Percentiles rank a stretch among this genome's conserved stretches.
These are phyloP conservation scores for Pyricularia grisea DNA, from an alignment of 2,329 filamentous ascomycete genomes.

Conservation along the genomic window DNA sequence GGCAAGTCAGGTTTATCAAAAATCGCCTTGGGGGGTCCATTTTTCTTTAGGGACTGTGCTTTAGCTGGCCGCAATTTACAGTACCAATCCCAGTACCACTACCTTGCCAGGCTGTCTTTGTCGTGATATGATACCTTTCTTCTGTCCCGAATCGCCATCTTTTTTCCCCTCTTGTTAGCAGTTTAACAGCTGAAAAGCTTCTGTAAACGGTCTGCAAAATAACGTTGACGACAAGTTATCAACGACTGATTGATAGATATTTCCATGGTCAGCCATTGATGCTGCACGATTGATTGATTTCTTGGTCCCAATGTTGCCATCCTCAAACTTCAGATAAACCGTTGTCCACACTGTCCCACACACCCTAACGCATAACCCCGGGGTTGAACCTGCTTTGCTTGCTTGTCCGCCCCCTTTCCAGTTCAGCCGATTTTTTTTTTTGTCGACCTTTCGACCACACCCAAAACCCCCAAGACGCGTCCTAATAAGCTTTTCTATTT, in stretches of 20 bases:
- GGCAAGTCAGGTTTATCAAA: neutral
- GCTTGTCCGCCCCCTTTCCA: constrained; percentile 1
- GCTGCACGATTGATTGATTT: neutral
- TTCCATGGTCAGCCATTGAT: neutral
- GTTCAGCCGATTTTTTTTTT: constrained; percentile 3
- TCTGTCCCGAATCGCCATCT: neutral
- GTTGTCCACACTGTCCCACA: neutral
- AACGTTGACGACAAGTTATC: neutral
- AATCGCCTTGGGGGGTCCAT: neutral
- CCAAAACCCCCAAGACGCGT: neutral
- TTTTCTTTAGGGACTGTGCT: neutral
- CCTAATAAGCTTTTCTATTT: neutral
- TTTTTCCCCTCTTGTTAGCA: neutral
- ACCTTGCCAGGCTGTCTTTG: neutral
- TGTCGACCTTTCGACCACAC: neutral
- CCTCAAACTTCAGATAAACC: neutral
- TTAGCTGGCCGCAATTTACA: neutral
- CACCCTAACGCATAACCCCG: neutral
- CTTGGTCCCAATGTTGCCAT: neutral
- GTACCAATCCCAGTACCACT: too few species aligned
- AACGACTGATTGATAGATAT: too few species aligned
- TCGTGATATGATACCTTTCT: neutral
- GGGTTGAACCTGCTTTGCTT: neutral
- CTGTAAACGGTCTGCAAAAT: neutral
- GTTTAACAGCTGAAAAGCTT: neutral